Conservation (phyloP, 2,329 filamentous ascomycete species). For the Dothistroma pini region DNA sequence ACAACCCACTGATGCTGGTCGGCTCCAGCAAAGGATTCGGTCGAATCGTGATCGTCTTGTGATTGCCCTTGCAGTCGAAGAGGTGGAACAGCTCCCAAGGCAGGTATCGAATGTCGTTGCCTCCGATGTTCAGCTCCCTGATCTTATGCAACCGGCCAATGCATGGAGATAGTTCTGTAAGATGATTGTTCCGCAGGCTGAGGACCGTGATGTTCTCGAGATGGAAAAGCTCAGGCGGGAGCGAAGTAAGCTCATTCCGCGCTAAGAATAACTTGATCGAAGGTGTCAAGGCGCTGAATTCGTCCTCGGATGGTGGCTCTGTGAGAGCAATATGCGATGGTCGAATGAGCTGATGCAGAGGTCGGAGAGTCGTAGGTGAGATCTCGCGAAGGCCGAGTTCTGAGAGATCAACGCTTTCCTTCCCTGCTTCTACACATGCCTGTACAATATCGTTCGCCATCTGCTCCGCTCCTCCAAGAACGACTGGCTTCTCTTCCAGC, state of each 20-base stretch:
- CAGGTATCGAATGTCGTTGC: constrained; percentile 59
- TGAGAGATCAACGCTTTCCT: constrained; percentile 61
- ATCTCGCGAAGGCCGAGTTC: constrained; percentile 50
- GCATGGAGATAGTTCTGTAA: constrained; percentile 58
- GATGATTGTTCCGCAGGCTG: constrained; percentile 61
- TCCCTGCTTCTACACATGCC: constrained; percentile 50
- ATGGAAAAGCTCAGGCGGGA: constrained; percentile 61
- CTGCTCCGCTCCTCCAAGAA: background rate
- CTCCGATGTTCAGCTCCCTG: constrained; percentile 61
- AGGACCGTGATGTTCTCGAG: constrained; percentile 61
- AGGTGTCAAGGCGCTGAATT: constrained; percentile 58
- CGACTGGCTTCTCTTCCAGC: background rate
- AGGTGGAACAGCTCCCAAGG: constrained; percentile 62
- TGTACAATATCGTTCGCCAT: constrained; percentile 1
- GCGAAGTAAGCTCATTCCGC: constrained; percentile 53
- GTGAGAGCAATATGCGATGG: constrained; percentile 28
- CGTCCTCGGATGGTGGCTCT: constrained; percentile 48
- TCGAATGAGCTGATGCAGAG: constrained; percentile 45
- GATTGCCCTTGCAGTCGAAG: constrained; percentile 42
- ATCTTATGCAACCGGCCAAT: constrained; percentile 59
- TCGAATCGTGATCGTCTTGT: constrained; percentile 54
- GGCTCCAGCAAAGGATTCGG: constrained; percentile 57
- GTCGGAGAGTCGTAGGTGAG: constrained; percentile 55
- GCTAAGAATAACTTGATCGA: constrained; percentile 60
- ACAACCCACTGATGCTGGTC: constrained; percentile 15